Evolutionary conservation across 345 rosid species (phyloP), one percentile per base, ranked within the genome.

Genomic region (Brassica juncea): DNA sequence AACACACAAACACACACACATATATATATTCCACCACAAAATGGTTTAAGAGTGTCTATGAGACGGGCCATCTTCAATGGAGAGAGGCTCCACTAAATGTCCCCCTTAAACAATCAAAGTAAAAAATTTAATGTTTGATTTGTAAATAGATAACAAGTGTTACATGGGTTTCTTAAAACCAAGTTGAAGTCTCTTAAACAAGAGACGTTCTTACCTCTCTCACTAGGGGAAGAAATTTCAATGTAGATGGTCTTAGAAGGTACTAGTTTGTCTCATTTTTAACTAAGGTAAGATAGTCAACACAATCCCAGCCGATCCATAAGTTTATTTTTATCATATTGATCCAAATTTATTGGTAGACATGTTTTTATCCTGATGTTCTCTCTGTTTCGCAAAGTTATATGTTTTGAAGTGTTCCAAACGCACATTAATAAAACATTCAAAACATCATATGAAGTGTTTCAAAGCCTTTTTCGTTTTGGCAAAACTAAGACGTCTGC

Each of bases 261-360:
- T 19, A 57, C 52, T 37, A 76, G 21, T 44, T 58, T 8, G 64
- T 30, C 19, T 58, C 60, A 16, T 35, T 66, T 42, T 5, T 74
- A 35, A 55, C 35, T 19, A 75, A 75, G 5, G 55, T 65, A 1
- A 21, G 4, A 54, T 54, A 52, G 7, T 52, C 25, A 42, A 42
- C 49, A 42, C 4, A 70, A 9, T 55, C 47, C 30, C 28, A 30
- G 9, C 66, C 12, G 6, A 58, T 31, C 19, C 11, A 71, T 71
- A n/a, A 5, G 25, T 21, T 71, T 35, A 8, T 35, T 34, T 52
- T 31, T 52, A 15, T 31, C 28, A 15, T 42, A 44, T 25, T 68
- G 21, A 68, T 69, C 72, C 21, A 68, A 70, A 25, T 69, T 35
- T 52, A 12, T 27, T 68, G 37, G 52, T 68, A 68, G 21, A 23